Evolutionary conservation across 108 stramenopile genomes (phyloP), one percentile per base, ranked within the genome.

Genomic region (Thalassiosira profunda): DNA sequence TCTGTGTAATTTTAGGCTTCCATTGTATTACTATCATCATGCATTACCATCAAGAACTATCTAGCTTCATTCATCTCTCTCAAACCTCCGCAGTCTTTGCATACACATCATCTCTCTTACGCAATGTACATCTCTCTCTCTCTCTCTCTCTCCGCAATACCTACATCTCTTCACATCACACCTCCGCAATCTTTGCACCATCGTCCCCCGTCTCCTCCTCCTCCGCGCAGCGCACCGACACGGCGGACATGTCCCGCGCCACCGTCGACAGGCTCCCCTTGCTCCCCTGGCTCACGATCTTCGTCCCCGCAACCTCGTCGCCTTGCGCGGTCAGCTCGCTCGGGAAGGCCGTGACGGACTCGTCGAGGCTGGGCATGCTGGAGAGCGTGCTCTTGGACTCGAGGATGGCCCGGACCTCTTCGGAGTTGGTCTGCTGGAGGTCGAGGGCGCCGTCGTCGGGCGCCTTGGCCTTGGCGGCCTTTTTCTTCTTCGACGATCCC

Each of bases 241-340:
- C 56, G 9, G 70, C 51, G 44, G 77, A 79, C 58, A 79, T 43
- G 21, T 79, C 58, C 26, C 41, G 34, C 28, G 77, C 69, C 37
- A 71, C 76, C 45, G 63, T 79, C 21, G 49, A 59, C 63, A 79
- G 41, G 26, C 69, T 79, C 53, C 77, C 71, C 44, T 79, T 79
- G 49, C 69, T 79, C 28, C 54, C 64, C 7, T 14, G 58, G n/a
- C 41, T 58, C 12, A 60, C 43, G 14, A 60, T 81, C 11, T 17
- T 52, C 17, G 47, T 74, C 26, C 36, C 47, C 5, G 53, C 65
- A 18, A 84, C 78, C n/a, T 84, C 85, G 35, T 47, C 61, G 34
- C 56, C 59, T 29, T 49, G 12, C 11, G 34, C 68, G 35, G 43
- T 59, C 12, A 52, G 25, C 36, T 59, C 58, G 1, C 41, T 36